Conservation (phyloP, 2,329 filamentous ascomycete genomes). For the Colletotrichum tanaceti region DNA sequence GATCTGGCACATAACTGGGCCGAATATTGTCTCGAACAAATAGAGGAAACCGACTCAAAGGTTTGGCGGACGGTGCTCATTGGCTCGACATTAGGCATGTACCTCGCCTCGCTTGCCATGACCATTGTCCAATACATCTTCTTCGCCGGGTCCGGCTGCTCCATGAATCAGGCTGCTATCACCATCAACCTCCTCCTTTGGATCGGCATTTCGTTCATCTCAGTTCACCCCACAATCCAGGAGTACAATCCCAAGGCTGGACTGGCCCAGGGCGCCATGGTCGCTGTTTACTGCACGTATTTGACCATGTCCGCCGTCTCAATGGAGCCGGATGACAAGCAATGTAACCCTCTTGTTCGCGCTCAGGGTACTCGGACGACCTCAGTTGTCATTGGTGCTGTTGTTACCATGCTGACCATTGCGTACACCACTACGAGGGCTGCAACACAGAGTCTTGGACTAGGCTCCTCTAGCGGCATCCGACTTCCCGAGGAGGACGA, state of each 20-base stretch:
- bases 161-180: constrained; percentile 97
- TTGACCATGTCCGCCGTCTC: constrained; percentile 97
- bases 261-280: constrained; percentile 96
- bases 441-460: constrained; percentile 86
- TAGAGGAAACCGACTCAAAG: constrained; percentile 87
- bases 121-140: constrained; percentile 97
- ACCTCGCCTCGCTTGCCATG: constrained; percentile 89
- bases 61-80: constrained; percentile 89
- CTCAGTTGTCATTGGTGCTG: constrained; percentile 89
- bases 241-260: constrained; percentile 93
- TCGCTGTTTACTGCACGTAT: constrained; percentile 98
- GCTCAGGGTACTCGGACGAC: constrained; percentile 90
- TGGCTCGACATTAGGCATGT: constrained; percentile 94
- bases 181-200: constrained; percentile 92
- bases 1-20: constrained; percentile 98
- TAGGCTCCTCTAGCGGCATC: constrained; percentile 70
- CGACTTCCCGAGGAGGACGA: constrained; percentile 78
- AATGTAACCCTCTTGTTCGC: constrained; percentile 91
- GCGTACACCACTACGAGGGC: constrained; percentile 98
- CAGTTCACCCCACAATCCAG: constrained; percentile 90
- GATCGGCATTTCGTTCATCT: constrained; percentile 82
- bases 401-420: constrained; percentile 96
- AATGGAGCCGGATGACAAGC: constrained; percentile 94
- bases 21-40: constrained; percentile 93
- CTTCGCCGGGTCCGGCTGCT: constrained; percentile 83